A percentile compares a stretch with the other conserved stretches of the same genome.
Conservation (phyloP, 257 asterid species). For the Solanum peruvianum region DNA sequence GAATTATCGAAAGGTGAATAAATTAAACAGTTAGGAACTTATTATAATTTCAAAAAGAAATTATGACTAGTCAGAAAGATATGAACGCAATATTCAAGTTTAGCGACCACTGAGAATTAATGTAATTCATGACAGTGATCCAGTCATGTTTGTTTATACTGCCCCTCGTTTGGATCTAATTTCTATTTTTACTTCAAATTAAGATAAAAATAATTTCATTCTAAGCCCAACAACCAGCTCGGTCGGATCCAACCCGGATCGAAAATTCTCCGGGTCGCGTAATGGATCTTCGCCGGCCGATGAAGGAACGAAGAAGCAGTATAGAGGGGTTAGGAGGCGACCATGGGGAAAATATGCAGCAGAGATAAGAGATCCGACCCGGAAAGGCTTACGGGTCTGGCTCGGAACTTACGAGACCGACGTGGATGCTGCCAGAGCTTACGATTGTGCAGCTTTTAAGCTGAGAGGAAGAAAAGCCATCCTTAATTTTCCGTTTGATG, state of each 20-base stretch:
- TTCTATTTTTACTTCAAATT: too few species aligned
- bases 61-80: background rate
- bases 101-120: background rate
- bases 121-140: background rate
- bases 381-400: slow-evolving; percentile 73
- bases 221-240: background rate
- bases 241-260: background rate
- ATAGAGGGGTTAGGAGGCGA: slow-evolving; percentile 67
- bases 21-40: background rate
- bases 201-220: background rate
- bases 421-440: slow-evolving; percentile 77
- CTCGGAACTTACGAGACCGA: slow-evolving; percentile 61
- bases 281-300: background rate
- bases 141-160: background rate
- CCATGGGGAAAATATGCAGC: slow-evolving; percentile 94
- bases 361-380: slow-evolving; percentile 70
- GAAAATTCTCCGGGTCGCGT: background rate
- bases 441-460: slow-evolving; percentile 70
- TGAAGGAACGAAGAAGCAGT: slow-evolving; percentile 15
- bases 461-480: slow-evolving; percentile 71
- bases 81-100: background rate
- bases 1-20: background rate
- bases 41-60: background rate
- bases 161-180: too few species aligned
- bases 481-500: slow-evolving; percentile 64